Base-by-base conservation (phyloP, 2,329 filamentous ascomycete genomes). In the Alternaria sp. region DNA sequence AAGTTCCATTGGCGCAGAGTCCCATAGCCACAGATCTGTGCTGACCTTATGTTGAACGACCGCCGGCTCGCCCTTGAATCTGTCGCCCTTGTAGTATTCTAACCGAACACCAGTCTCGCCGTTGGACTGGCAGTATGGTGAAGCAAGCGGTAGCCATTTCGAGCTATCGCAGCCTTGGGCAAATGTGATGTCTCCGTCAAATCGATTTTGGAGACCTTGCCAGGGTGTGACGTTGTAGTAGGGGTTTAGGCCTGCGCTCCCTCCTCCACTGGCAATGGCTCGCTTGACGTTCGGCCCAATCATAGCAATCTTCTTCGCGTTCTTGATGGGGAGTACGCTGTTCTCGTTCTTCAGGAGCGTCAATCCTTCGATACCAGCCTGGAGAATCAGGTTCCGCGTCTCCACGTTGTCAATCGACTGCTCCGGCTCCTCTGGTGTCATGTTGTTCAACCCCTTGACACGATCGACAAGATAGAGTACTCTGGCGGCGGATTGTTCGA, bases 21-120 rank as follows among this genome's bases (percentile, higher is more conserved):
- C 89, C 89, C 89, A 91, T 3, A 92, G 82, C 82, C 90, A 91
- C 1, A 91, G 84, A 72, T 91, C 89, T 0, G 88, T 90, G 71
- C 89, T 90, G 8, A 82, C 84, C 65, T 89, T 85, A 55, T 84
- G 83, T 72, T 91, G 88, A 3, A 86, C 82, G 15, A 89, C 82
- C 1, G 84, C 82, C 10, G 89, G 86, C 21, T 82, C 75, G 2
- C 88, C 88, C 60, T 87, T 78, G 65, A 91, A 90, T 61, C 86
- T 84, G 67, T 91, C 89, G 6, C 89, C 89, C 14, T 84, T 82
- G 71, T 85, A 90, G 83, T 89, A 91, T 58, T 91, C 88, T 14
- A 91, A 84, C 15, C 82, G 85, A 9, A 91, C 87, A 1, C 89
- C 89, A 3, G 83, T 85, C 65, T 88, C 84, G 7, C 88, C 89